Evolutionary conservation across 1,139 yeast species (phyloP).

Genomic region (Debaryomyces nepalensis): DNA sequence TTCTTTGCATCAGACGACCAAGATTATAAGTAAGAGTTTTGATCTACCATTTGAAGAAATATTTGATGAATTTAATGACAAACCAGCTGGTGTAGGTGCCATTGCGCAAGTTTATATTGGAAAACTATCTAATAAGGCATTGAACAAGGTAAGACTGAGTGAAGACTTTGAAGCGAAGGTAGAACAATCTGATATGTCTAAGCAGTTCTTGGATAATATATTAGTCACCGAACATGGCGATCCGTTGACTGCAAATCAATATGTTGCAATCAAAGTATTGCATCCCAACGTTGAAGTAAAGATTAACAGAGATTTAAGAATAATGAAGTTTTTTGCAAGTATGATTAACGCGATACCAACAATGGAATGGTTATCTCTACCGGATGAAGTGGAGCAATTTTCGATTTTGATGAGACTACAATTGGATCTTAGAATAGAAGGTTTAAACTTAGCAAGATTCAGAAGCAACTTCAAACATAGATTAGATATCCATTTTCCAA

Average conservation of each 20-base stretch:
- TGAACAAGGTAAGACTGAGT: slow-evolving; percentile 38
- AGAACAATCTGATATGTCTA: slow-evolving; percentile 13
- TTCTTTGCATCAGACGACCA: slow-evolving; percentile 61
- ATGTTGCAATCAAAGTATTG: slow-evolving; percentile 88
- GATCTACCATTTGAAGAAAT: slow-evolving; percentile 72
- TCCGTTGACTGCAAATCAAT: slow-evolving; percentile 47
- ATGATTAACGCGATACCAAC: slow-evolving; percentile 77
- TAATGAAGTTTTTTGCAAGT: slow-evolving; percentile 81
- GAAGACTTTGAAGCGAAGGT: slow-evolving; percentile 28
- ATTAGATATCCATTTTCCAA: slow-evolving; percentile 78
- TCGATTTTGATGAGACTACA: slow-evolving; percentile 85
- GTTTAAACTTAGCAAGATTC: slow-evolving; percentile 74
- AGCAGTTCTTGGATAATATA: slow-evolving; percentile 39
- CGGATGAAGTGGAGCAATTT: slow-evolving; percentile 92
- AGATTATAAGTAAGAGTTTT: slow-evolving; percentile 63
- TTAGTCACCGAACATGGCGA: slow-evolving; percentile 45
- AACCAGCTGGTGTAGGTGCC: slow-evolving; percentile 93
- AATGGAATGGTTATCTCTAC: slow-evolving; percentile 96
- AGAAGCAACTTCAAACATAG: slow-evolving; percentile 61
- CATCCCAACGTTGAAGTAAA: slow-evolving; percentile 82
- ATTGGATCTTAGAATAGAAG: slow-evolving; percentile 87
- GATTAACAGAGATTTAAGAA: slow-evolving; percentile 78
- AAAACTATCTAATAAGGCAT: slow-evolving; percentile 54
- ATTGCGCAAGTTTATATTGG: slow-evolving; percentile 95
- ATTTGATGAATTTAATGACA: slow-evolving; percentile 76